Evolutionary conservation across 169 alveolate genomes (phyloP).

Genomic region (Ophryocystis elektroscirrha): DNA sequence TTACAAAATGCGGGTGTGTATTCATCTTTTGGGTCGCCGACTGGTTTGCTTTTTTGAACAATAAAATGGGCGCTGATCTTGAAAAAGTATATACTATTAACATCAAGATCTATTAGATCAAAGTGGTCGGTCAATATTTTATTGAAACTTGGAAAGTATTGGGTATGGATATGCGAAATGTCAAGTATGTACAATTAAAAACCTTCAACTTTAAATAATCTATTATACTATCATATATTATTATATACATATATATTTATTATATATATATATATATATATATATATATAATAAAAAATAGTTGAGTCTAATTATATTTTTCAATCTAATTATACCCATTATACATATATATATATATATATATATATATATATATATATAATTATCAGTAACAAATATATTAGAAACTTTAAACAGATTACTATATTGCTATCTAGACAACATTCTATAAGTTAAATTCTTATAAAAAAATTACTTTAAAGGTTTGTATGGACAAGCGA

Average conservation of each 20-base stretch:
- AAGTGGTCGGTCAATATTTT: slow-evolving; percentile 83
- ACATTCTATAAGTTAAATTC: no score
- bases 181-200: no score
- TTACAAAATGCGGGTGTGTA: slow-evolving; percentile 80
- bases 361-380: background rate
- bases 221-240: background rate
- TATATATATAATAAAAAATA: no score
- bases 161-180: slow-evolving; percentile 90
- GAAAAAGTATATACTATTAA: slow-evolving; percentile 41
- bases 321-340: background rate
- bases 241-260: no score
- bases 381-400: no score
- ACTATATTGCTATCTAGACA: no score
- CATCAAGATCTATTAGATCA: slow-evolving; percentile 31
- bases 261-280: no score
- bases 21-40: slow-evolving; percentile 98
- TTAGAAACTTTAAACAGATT: no score
- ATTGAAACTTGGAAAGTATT: slow-evolving; percentile 97
- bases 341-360: background rate
- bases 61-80: slow-evolving; percentile 93
- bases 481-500: slow-evolving; percentile 96
- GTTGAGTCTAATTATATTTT: background rate
- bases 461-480: no score
- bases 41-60: slow-evolving; percentile 94
- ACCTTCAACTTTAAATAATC: background rate